A percentile compares a stretch with the other conserved stretches of the same genome.
Conservation (phyloP, 768 basidiomycete species). For the Kockovaella imperatae region DNA sequence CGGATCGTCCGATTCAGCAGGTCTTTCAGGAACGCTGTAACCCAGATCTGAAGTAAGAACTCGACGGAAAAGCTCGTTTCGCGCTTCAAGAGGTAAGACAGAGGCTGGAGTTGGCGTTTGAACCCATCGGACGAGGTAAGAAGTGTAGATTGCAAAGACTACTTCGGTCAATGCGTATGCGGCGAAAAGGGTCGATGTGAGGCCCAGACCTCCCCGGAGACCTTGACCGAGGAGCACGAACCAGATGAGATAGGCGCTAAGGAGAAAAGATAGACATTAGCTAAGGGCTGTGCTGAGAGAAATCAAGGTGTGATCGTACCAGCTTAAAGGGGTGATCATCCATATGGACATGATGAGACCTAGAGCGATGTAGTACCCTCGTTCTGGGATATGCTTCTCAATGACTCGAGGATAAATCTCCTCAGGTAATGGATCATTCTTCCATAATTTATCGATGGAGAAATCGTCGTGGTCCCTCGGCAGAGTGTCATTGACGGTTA, state of each 20-base stretch:
- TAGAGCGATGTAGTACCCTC: conserved; percentile 26
- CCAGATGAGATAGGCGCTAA: conserved; percentile 34
- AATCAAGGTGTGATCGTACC: conserved; percentile 6
- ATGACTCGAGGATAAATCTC: conserved; percentile 21
- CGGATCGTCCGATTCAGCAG: conserved; percentile 6
- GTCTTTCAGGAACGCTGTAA: conserved; percentile 12
- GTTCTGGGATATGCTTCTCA: conserved; percentile 12
- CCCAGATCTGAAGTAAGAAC: conserved; percentile 23
- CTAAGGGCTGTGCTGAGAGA: not conserved
- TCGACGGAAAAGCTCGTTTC: conserved; percentile 20
- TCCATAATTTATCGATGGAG: not conserved
- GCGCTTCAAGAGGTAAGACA: conserved; percentile 14
- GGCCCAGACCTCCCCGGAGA: conserved; percentile 5
- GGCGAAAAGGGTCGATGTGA: conserved; percentile 28
- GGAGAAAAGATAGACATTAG: not conserved
- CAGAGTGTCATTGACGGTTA: too few relatives aligned
- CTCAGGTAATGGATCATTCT: conserved; percentile 17
- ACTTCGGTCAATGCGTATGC: conserved; percentile 33
- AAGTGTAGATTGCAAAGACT: conserved; percentile 25
- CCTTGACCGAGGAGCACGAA: conserved; percentile 17
- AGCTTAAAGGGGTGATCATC: conserved; percentile 31
- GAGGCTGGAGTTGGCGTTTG: conserved; percentile 26
- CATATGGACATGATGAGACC: conserved; percentile 28
- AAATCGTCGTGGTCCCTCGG: not conserved
- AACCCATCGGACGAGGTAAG: conserved; percentile 26